Conservation (phyloP, 495 filamentous ascomycete genomes). For the Staphylotrichum tortipilum region DNA sequence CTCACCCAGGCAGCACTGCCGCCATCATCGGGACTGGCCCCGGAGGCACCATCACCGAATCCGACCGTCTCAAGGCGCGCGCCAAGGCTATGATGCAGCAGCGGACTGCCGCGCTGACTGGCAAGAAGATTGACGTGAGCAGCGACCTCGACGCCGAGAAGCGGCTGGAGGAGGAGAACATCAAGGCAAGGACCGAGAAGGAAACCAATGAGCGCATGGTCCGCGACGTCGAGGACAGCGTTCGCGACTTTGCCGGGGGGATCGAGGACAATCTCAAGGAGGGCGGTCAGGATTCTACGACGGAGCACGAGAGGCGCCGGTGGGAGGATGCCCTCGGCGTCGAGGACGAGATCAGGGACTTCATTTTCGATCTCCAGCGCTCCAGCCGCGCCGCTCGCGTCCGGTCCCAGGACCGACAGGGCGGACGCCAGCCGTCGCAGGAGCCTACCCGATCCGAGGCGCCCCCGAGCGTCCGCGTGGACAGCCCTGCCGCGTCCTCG, state of each 20-base stretch:
- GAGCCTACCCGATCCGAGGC: slow-evolving; percentile 38
- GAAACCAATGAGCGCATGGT: slow-evolving; percentile 96
- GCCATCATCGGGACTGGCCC: slow-evolving; percentile 88
- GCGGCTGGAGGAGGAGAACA: slow-evolving; percentile 78
- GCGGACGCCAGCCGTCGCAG: slow-evolving; percentile 34
- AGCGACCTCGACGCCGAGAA: slow-evolving; percentile 67
- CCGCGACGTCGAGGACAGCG: slow-evolving; percentile 91
- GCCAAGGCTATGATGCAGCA: slow-evolving; percentile 99
- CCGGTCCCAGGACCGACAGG: slow-evolving; percentile 56
- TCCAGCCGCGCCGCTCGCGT: slow-evolving; percentile 66
- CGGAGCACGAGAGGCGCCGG: slow-evolving; percentile 80
- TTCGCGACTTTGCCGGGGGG: slow-evolving; percentile 75
- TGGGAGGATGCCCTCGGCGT: slow-evolving; percentile 98
- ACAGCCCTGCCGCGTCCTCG: slow-evolving; percentile 33
- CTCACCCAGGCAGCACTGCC: slow-evolving; percentile 72
- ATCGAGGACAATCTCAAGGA: slow-evolving; percentile 85
- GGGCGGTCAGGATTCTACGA: slow-evolving; percentile 53
- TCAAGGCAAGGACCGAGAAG: slow-evolving; percentile 67
- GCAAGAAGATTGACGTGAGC: slow-evolving; percentile 57
- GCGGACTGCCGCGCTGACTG: slow-evolving; percentile 82
- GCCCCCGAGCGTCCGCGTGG: slow-evolving; percentile 29
- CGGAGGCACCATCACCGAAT: slow-evolving; percentile 84
- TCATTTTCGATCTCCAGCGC: slow-evolving; percentile 92
- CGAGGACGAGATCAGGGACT: slow-evolving; percentile 91
- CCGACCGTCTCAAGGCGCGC: slow-evolving; percentile 86